Conservation (phyloP, 306 rosid species). For the Medicago ruthenica region DNA sequence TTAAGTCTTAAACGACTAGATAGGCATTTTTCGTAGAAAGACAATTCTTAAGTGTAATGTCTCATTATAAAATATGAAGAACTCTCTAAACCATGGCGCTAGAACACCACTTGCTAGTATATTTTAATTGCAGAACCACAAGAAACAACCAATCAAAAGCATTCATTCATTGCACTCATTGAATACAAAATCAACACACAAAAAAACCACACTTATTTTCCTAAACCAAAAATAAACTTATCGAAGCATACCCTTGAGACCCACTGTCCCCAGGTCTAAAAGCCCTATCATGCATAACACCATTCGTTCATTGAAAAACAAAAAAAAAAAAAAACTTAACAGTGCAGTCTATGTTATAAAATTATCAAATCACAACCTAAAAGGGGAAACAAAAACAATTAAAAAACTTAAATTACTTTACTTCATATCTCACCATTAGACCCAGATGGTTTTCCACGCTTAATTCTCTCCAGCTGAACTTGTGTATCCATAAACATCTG, state of each 20-base stretch:
- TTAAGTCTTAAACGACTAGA: constrained; percentile 2
- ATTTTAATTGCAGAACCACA: constrained; percentile 46
- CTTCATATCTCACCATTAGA: constrained; percentile 64
- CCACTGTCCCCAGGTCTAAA: constrained; percentile 36
- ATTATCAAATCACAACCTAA: constrained; percentile 18
- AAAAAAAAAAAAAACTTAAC: constrained; percentile 16
- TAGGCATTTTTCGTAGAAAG: constrained; percentile 14
- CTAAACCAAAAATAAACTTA: constrained; percentile 33
- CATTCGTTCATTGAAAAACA: constrained; percentile 29
- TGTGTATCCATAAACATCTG: constrained; percentile 91
- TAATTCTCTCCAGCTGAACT: constrained; percentile 89
- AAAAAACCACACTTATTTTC: not conserved
- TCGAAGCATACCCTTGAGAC: constrained; percentile 33
- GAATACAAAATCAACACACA: constrained; percentile 24
- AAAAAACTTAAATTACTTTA: not conserved
- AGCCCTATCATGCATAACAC: constrained; percentile 26
- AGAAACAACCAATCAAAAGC: constrained; percentile 32
- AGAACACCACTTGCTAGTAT: constrained; percentile 36
- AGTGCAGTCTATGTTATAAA: not conserved
- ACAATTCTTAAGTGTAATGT: constrained; percentile 35
- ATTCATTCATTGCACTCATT: constrained; percentile 33
- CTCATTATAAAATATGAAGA: constrained; percentile 42
- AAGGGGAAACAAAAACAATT: not conserved
- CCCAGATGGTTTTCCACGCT: constrained; percentile 79
- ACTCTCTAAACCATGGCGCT: constrained; percentile 40